A percentile compares a stretch with the other conserved stretches of the same genome.
Conservation (phyloP, 495 filamentous ascomycete species). For the Hyaloscypha bicolor region DNA sequence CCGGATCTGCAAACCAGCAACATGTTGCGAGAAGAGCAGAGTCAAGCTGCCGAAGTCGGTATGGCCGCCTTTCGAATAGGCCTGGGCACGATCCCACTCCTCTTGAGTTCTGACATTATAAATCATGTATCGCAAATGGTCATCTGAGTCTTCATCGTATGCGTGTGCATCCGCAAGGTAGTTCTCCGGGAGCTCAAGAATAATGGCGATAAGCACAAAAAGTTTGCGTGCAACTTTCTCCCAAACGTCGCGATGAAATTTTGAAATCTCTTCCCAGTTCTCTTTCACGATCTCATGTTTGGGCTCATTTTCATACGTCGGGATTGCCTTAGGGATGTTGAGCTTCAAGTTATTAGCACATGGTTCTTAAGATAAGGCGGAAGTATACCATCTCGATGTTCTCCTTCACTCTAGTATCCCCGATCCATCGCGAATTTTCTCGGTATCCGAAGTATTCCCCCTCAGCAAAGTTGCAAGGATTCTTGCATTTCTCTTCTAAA, state of each 20-base stretch:
- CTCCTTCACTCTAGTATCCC: slow-evolving; percentile 47
- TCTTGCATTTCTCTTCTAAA: slow-evolving; percentile 46
- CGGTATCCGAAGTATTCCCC: slow-evolving; percentile 51
- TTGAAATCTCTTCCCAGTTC: slow-evolving; percentile 42
- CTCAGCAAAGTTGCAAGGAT: slow-evolving; percentile 45
- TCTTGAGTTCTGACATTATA: slow-evolving; percentile 46
- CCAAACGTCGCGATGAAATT: slow-evolving; percentile 45
- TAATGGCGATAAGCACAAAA: slow-evolving; percentile 49
- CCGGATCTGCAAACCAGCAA: slow-evolving; percentile 52
- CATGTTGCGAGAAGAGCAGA: slow-evolving; percentile 54
- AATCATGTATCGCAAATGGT: slow-evolving; percentile 57
- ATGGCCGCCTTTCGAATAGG: slow-evolving; percentile 40
- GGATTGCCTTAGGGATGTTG: slow-evolving; percentile 53
- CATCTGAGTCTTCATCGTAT: slow-evolving; percentile 48
- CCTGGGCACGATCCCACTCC: slow-evolving; percentile 35
- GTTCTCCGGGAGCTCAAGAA: slow-evolving; percentile 55
- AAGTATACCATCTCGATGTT: slow-evolving; percentile 47
- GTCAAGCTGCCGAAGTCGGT: slow-evolving; percentile 60
- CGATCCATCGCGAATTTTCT: slow-evolving; percentile 46
- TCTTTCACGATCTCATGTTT: slow-evolving; percentile 34
- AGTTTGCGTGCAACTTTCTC: slow-evolving; percentile 48
- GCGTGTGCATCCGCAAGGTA: slow-evolving; percentile 49
- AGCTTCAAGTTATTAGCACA: slow-evolving; percentile 33
- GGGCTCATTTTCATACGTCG: slow-evolving; percentile 40
- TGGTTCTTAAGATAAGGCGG: background rate